These are phyloP conservation scores for Coemansia sp. DNA, from an alignment of 192 early-diverging fungal species.

Conservation along the genomic window DNA sequence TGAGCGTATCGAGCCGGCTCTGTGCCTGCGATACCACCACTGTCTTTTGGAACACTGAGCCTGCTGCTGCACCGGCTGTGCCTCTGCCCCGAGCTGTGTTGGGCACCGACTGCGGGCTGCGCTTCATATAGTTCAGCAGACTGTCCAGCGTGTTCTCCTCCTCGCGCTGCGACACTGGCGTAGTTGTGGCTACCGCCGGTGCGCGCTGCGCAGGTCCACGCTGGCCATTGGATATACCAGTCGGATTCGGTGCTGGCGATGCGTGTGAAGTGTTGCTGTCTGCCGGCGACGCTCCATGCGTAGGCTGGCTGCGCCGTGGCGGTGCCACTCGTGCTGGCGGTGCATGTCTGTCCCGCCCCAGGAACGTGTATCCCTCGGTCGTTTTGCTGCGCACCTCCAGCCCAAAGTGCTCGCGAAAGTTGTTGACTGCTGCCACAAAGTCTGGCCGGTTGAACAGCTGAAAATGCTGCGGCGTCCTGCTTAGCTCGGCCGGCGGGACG, in stretches of 20 bases:
- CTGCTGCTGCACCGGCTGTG: background rate
- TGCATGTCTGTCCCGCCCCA: slow-evolving; percentile 27
- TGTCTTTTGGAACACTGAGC: slow-evolving; percentile 27
- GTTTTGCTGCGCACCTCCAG: slow-evolving; percentile 24
- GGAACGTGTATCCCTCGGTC: slow-evolving; percentile 49
- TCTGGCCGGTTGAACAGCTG: slow-evolving; percentile 27
- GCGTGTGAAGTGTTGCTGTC: slow-evolving; percentile 17
- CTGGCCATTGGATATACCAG: background rate
- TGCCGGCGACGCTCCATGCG: slow-evolving; percentile 8
- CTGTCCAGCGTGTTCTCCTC: slow-evolving; percentile 33
- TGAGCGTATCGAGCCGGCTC: slow-evolving; percentile 17
- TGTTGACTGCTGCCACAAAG: slow-evolving; percentile 32
- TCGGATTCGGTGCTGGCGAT: slow-evolving; percentile 1
- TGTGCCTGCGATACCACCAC: slow-evolving; percentile 31
- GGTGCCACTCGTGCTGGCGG: slow-evolving; percentile 2
- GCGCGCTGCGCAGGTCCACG: slow-evolving; percentile 4
- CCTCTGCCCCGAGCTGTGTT: slow-evolving; percentile 2
- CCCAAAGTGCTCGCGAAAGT: slow-evolving; percentile 51
- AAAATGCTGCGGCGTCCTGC: slow-evolving; percentile 14
- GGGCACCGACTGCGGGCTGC: slow-evolving; percentile 20
- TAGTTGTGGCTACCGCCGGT: slow-evolving; percentile 1
- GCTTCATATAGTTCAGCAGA: slow-evolving; percentile 42
- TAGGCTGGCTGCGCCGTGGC: background rate
- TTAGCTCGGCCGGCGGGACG: slow-evolving; percentile 12
- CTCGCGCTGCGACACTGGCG: slow-evolving; percentile 3